phyloP scores from a whole-genome alignment of 1,139 yeast species.

The Hansenula sp. region DNA sequence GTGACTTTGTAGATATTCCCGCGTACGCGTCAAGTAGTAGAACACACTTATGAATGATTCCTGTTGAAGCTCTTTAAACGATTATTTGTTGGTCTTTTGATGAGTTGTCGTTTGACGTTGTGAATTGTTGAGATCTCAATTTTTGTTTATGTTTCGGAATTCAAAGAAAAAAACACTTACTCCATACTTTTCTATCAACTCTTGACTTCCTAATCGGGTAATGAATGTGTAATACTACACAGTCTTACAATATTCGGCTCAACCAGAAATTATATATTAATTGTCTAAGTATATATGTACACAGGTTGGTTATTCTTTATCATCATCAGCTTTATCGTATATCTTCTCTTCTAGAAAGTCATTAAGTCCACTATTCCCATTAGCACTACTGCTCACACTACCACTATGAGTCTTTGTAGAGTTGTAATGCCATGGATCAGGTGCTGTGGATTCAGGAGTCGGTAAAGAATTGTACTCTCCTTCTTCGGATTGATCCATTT shows the following conservation, averaged over 20 bases:
- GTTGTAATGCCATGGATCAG: slow-evolving; percentile 2
- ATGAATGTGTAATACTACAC: background rate
- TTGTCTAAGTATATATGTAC: too few relatives aligned
- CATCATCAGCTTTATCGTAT: background rate
- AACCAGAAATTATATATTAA: background rate
- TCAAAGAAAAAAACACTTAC: too few relatives aligned
- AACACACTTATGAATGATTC: too few relatives aligned
- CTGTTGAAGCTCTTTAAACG: too few relatives aligned
- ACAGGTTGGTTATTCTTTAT: background rate
- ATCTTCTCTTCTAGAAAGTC: slow-evolving; percentile 1
- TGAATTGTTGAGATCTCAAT: background rate
- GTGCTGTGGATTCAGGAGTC: slow-evolving; percentile 23
- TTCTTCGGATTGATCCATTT: background rate
- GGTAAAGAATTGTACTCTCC: slow-evolving; percentile 18
- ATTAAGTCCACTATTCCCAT: background rate
- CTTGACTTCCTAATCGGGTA: slow-evolving; percentile 1
- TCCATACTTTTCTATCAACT: too few relatives aligned
- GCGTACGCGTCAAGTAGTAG: too few relatives aligned
- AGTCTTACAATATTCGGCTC: too few relatives aligned
- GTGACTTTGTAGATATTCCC: too few relatives aligned
- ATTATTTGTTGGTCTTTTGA: too few relatives aligned
- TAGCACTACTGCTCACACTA: background rate
- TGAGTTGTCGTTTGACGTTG: background rate
- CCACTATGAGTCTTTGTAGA: background rate
- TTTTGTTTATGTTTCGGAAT: background rate